Evolutionary conservation across 768 basidiomycete species (phyloP).

Genomic region (Mycena kentingensis): DNA sequence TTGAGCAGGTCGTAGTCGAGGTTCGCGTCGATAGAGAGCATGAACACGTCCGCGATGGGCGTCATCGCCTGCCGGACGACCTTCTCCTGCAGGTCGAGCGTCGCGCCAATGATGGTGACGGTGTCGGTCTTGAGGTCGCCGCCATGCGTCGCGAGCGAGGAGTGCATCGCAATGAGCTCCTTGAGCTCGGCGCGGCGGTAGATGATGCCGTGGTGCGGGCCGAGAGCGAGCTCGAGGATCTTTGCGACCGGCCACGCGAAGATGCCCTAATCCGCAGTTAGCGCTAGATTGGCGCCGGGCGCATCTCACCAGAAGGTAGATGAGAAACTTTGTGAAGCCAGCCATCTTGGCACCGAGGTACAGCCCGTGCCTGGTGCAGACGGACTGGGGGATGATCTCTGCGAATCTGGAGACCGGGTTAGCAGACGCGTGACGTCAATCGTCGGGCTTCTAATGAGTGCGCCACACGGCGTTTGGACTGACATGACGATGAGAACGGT

Average conservation of each 20-base stretch:
- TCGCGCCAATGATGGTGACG: conserved; percentile 86
- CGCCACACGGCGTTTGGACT: conserved; percentile 34
- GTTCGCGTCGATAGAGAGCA: conserved; percentile 83
- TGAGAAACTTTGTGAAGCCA: conserved; percentile 61
- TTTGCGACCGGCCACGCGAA: conserved; percentile 88
- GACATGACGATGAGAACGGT: conserved; percentile 88
- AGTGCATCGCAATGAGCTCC: conserved; percentile 89
- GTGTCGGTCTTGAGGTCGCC: conserved; percentile 88
- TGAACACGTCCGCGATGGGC: conserved; percentile 76
- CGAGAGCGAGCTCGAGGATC: conserved; percentile 73
- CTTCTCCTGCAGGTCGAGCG: conserved; percentile 87
- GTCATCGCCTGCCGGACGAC: conserved; percentile 84
- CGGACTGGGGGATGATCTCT: conserved; percentile 89
- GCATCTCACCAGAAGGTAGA: conserved; percentile 62
- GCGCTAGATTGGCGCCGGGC: background rate
- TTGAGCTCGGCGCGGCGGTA: conserved; percentile 87
- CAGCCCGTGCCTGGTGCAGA: conserved; percentile 90
- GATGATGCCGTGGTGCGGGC: conserved; percentile 87
- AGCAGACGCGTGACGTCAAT: conserved; percentile 8
- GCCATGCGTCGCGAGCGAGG: conserved; percentile 67
- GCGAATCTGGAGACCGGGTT: conserved; percentile 60
- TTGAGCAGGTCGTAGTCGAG: conserved; percentile 81
- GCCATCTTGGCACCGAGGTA: conserved; percentile 90
- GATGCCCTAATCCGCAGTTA: conserved; percentile 49
- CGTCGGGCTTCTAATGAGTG: conserved; percentile 12